Percentiles rank a stretch among this genome's conserved stretches.
phyloP scores from a whole-genome alignment of 2,329 filamentous ascomycete genomes.

The Leptographium wingfieldii region DNA sequence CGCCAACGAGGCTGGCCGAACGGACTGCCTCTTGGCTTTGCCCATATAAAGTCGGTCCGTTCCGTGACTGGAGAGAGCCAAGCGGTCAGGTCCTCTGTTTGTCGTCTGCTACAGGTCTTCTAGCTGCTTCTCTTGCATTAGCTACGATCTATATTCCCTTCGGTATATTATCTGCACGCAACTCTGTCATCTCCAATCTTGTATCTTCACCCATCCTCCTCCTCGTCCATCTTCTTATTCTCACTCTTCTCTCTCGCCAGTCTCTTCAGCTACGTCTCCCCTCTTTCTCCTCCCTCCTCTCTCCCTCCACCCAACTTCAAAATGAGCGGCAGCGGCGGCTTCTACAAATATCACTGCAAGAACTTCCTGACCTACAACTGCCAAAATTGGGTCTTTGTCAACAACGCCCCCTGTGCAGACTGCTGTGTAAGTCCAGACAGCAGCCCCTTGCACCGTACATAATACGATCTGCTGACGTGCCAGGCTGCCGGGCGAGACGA shows the following conservation, averaged over 20 bases:
- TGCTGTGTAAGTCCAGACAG: slow-evolving; percentile 26
- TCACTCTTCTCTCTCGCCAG: neutral
- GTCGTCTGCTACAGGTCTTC: neutral
- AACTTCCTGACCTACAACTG: slow-evolving; percentile 36
- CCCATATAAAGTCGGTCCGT: neutral
- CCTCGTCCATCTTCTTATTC: neutral
- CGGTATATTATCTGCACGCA: too few species aligned
- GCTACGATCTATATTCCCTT: neutral
- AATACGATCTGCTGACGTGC: neutral
- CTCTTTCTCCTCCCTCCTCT: neutral
- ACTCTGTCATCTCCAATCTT: too few species aligned
- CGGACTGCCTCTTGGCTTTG: neutral
- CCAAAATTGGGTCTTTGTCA: slow-evolving; percentile 36
- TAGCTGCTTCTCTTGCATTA: neutral
- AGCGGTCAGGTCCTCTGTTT: neutral
- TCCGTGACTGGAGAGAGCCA: neutral
- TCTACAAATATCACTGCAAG: slow-evolving; percentile 38
- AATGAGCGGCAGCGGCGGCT: slow-evolving; percentile 30
- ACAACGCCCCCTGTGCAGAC: slow-evolving; percentile 30
- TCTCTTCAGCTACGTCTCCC: neutral
- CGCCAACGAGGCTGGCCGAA: too few species aligned
- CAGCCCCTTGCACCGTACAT: neutral
- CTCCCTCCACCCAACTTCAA: slow-evolving; percentile 16
- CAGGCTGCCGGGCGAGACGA: slow-evolving; percentile 38
- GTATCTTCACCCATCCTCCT: neutral